Percentiles rank a stretch among this genome's conserved stretches.
These are phyloP conservation scores for Rutstroemia sp. DNA, from an alignment of 2,329 filamentous ascomycete genomes.

Conservation along the genomic window DNA sequence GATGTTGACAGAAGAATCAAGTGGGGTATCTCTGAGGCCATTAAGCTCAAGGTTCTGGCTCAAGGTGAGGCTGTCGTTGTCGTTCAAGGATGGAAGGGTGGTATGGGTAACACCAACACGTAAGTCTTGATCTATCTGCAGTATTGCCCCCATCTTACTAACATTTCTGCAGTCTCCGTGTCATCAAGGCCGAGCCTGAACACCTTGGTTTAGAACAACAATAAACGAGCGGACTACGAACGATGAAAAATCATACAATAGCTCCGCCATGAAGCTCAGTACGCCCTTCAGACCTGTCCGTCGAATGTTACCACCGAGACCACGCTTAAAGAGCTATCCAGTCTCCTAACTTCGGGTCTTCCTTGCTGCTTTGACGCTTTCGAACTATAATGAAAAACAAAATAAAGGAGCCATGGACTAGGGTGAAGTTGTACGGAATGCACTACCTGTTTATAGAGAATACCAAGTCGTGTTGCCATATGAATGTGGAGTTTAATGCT, in stretches of 20 bases:
- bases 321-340: background rate
- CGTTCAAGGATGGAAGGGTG: constrained; percentile 86
- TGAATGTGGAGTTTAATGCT: too few species aligned
- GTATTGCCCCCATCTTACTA: background rate
- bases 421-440: background rate
- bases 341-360: background rate
- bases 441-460: constrained; percentile 5
- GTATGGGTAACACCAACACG: constrained; percentile 88
- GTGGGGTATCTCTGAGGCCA: constrained; percentile 86
- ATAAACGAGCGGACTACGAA: background rate
- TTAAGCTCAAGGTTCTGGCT: constrained; percentile 70
- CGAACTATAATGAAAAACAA: constrained; percentile 5
- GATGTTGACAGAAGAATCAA: constrained; percentile 96
- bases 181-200: constrained; percentile 28
- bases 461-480: background rate
- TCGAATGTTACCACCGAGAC: background rate
- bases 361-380: constrained; percentile 4
- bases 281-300: background rate
- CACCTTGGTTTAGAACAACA: constrained; percentile 20
- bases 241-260: background rate
- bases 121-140: constrained; percentile 4
- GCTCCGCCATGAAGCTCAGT: background rate
- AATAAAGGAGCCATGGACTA: background rate
- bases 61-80: constrained; percentile 71
- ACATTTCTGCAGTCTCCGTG: constrained; percentile 23